Evolutionary conservation across 805 yeast genomes (phyloP), one percentile per base, ranked within the genome.

Genomic region (Teunomyces lycoperdinae): DNA sequence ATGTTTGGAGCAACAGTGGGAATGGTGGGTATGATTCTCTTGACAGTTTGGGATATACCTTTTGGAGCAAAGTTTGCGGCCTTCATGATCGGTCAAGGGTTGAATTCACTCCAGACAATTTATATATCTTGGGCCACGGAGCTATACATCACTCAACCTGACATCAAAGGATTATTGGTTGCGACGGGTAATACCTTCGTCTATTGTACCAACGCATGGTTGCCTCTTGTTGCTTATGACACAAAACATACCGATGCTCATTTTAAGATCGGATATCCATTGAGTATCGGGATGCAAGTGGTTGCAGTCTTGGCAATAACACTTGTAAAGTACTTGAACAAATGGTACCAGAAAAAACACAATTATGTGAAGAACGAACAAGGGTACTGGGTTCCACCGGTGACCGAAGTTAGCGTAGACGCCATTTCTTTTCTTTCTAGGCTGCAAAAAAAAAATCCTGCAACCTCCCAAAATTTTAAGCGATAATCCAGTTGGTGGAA

Each of bases 61-160:
- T 41, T 41, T 41, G 43, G 43, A 8, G 24, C 29, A 20, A 41
- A 29, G 11, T 41, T 41, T 41, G 16, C 34, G 10, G 43, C 43
- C 3, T 41, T 41, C 17, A 41, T 41, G 43, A 41, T 41, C 8
- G 5, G 43, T 28, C 43, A 41, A 28, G 43, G 43, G 10, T 41
- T 41, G 24, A 28, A 41, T 33, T 28, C 43, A 14, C 20, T 41
- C 4, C 43, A 41, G 14, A 41, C 43, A 11, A 14, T 41, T 10
- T 41, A 11, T 10, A 41, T 41, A 11, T 24, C 43, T 11, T 41
- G 43, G 43, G 43, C 34, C n/a, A 41, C 34, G 10, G 43, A 41
- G 9, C 29, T 41, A 9, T 41, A 41, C 27, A 14, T 28, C 10
- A 28, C 32, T 6, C 32, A 41, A 11, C 43, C 43, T 11, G 43